Percentiles rank a stretch among this genome's conserved stretches.
These are phyloP conservation scores for Backusella sp. DNA, from an alignment of 192 early-diverging fungal species.

Conservation along the genomic window DNA sequence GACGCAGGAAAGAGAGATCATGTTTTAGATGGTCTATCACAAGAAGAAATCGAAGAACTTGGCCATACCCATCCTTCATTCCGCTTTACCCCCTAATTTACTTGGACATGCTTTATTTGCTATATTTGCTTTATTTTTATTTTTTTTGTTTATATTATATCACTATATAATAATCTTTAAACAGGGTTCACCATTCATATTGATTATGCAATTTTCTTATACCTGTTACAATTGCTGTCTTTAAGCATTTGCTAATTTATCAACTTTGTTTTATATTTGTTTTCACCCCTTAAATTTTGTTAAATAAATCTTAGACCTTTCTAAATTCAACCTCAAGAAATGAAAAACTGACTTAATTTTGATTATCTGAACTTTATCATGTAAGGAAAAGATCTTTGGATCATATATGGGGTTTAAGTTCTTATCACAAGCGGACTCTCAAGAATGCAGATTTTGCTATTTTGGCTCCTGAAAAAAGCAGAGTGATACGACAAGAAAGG, in stretches of 20 bases:
- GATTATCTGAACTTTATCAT: background rate
- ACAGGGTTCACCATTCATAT: background rate
- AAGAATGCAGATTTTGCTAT: background rate
- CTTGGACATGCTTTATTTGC: background rate
- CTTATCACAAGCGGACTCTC: background rate
- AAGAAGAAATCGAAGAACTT: constrained; percentile 10
- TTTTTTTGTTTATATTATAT: background rate
- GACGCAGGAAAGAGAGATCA: constrained; percentile 9
- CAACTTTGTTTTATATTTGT: too few relatives aligned
- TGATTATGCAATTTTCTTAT: background rate
- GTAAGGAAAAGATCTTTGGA: background rate
- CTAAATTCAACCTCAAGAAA: background rate
- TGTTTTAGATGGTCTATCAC: background rate
- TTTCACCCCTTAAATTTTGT: background rate
- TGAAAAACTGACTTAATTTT: background rate
- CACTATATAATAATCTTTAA: background rate
- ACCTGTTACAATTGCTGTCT: background rate
- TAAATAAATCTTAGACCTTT: background rate
- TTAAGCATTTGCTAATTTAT: background rate
- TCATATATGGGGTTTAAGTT: background rate
- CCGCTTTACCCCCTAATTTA: background rate
- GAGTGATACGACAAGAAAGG: too few relatives aligned
- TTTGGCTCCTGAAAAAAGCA: background rate
- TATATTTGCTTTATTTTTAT: background rate
- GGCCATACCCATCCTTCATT: constrained; percentile 3